Conservation (phyloP, 495 filamentous ascomycete species). For the Xylaria scruposa region DNA sequence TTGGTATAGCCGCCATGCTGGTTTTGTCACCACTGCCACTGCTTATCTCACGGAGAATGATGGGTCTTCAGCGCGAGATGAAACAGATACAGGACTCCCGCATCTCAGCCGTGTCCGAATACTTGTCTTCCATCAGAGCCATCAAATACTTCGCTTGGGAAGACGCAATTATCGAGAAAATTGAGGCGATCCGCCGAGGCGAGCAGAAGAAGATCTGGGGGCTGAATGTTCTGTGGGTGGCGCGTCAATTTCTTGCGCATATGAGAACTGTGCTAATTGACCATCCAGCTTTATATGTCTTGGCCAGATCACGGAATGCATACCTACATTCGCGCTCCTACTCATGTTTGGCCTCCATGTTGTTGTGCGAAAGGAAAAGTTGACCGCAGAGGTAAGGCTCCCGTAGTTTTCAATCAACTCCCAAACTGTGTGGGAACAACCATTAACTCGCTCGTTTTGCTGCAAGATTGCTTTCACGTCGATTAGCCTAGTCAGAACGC, state of each 20-base stretch:
- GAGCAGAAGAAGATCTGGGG: constrained; percentile 57
- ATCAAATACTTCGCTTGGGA: constrained; percentile 63
- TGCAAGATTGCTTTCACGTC: constrained; percentile 53
- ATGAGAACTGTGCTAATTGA: constrained; percentile 8
- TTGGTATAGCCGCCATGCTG: constrained; percentile 50
- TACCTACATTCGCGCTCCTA: constrained; percentile 52
- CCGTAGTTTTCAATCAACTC: not conserved
- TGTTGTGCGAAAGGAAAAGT: constrained; percentile 47
- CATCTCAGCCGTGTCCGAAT: constrained; percentile 57
- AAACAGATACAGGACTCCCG: constrained; percentile 58
- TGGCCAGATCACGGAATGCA: constrained; percentile 44
- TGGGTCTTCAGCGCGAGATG: constrained; percentile 49
- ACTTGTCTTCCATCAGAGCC: constrained; percentile 54
- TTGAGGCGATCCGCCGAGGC: constrained; percentile 48
- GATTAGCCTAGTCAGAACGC: constrained; percentile 49
- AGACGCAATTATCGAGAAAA: constrained; percentile 48
- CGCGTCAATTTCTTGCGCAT: constrained; percentile 17
- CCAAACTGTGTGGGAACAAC: not conserved
- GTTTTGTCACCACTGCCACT: constrained; percentile 48
- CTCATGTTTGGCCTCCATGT: constrained; percentile 53
- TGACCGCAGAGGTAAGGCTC: constrained; percentile 46
- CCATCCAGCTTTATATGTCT: constrained; percentile 34
- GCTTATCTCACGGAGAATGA: constrained; percentile 48
- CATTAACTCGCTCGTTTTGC: not conserved
- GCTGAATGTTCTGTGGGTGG: constrained; percentile 48